A percentile compares a stretch with the other conserved stretches of the same genome.
Evolutionary conservation across 2,329 filamentous ascomycete genomes (phyloP).

Genomic region (Corniculantispora saksenae): DNA sequence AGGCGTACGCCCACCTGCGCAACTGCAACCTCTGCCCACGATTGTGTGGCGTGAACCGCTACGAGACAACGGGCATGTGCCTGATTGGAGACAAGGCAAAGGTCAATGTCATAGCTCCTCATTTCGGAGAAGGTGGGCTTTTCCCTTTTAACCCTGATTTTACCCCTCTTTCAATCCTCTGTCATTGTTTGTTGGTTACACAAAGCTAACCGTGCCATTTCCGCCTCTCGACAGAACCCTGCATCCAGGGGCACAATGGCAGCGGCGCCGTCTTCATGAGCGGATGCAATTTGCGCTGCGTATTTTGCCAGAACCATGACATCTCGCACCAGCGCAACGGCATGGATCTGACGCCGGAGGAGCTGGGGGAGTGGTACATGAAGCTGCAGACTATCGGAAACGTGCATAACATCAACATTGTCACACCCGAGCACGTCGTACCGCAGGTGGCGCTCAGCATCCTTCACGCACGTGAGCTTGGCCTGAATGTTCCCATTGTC

Average conservation of each 20-base stretch:
- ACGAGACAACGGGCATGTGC: conserved; percentile 75
- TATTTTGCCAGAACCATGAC: conserved; percentile 80
- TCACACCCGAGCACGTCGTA: conserved; percentile 85
- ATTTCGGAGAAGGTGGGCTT: conserved; percentile 71
- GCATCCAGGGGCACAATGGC: conserved; percentile 79
- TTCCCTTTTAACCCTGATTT: not conserved
- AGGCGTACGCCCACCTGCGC: conserved; percentile 71
- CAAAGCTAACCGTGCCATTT: not conserved
- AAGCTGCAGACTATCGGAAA: conserved; percentile 78
- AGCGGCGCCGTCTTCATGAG: conserved; percentile 81
- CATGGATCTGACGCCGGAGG: conserved; percentile 75
- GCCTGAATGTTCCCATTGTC: conserved; percentile 71
- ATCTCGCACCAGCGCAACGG: conserved; percentile 82
- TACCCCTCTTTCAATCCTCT: no score
- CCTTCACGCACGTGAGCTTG: conserved; percentile 69
- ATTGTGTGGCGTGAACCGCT: conserved; percentile 77
- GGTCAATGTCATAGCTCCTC: conserved; percentile 81
- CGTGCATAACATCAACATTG: conserved; percentile 88
- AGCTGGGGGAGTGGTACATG: conserved; percentile 79
- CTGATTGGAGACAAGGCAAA: conserved; percentile 75
- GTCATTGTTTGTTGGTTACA: not conserved
- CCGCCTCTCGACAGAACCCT: conserved; percentile 59
- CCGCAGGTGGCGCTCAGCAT: conserved; percentile 80
- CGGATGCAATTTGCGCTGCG: conserved; percentile 72
- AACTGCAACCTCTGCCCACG: conserved; percentile 83